A percentile compares a stretch with the other conserved stretches of the same genome.
Conservation (phyloP, 2,329 filamentous ascomycete genomes). For the Zymoseptoria pseudotritici region DNA sequence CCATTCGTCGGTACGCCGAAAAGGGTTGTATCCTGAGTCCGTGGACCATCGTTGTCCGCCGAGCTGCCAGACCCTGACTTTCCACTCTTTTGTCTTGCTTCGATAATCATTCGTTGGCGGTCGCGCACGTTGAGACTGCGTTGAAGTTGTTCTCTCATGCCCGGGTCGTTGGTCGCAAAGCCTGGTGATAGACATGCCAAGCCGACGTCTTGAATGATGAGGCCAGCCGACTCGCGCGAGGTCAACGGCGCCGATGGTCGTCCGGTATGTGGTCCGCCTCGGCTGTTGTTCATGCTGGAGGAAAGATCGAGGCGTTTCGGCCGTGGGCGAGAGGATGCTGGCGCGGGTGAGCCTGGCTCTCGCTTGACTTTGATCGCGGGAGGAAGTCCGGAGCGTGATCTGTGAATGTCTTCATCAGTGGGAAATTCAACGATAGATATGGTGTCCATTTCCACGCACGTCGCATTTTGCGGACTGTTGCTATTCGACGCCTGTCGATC, state of each 20-base stretch:
- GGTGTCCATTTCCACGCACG: constrained; percentile 29
- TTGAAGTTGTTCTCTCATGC: constrained; percentile 91
- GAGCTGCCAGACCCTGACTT: constrained; percentile 41
- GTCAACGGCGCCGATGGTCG: constrained; percentile 67
- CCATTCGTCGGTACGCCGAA: constrained; percentile 34
- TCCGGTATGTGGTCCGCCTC: constrained; percentile 30
- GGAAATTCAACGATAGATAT: constrained; percentile 5
- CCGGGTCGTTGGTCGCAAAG: constrained; percentile 92
- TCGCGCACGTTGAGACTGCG: constrained; percentile 89
- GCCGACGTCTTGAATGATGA: constrained; percentile 86
- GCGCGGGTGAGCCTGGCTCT: constrained; percentile 79
- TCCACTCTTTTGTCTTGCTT: constrained; percentile 81
- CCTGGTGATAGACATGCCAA: constrained; percentile 91
- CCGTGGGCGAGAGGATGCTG: constrained; percentile 64
- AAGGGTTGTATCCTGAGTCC: constrained; percentile 33
- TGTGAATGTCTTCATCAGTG: constrained; percentile 20
- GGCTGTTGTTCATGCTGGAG: constrained; percentile 37
- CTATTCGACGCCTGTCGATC: constrained; percentile 31
- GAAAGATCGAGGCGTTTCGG: constrained; percentile 73
- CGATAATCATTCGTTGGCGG: constrained; percentile 90
- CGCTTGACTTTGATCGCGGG: constrained; percentile 94
- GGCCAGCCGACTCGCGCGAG: constrained; percentile 60
- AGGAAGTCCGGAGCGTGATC: constrained; percentile 47
- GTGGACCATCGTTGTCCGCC: constrained; percentile 25
- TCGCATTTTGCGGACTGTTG: constrained; percentile 48